phyloP scores from a whole-genome alignment of 495 filamentous ascomycete species.

The Podospora tetraspora region DNA sequence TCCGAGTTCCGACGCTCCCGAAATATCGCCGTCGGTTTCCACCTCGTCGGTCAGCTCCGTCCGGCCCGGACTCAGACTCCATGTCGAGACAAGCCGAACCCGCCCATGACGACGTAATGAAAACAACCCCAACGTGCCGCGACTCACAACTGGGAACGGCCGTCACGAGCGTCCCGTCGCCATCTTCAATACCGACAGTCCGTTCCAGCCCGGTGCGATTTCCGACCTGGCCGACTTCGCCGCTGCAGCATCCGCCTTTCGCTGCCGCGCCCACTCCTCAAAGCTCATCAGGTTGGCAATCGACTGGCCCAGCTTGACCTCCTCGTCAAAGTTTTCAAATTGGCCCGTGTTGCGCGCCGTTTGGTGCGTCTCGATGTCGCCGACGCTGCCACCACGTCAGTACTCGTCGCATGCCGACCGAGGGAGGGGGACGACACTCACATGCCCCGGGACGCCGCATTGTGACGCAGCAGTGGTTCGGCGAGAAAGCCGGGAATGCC shows the following conservation, averaged over 20 bases:
- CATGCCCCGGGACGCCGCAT: conserved; percentile 20
- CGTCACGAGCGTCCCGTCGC: conserved; percentile 17
- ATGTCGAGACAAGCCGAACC: not conserved
- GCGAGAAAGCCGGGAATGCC: conserved; percentile 20
- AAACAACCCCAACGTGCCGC: not conserved
- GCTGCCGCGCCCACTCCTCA: conserved; percentile 21
- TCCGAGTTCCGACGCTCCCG: not conserved
- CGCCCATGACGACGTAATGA: not conserved
- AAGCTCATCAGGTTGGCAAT: conserved; percentile 25
- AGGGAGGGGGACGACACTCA: conserved; percentile 2
- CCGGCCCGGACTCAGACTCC: not conserved
- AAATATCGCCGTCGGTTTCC: not conserved
- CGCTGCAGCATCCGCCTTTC: not conserved
- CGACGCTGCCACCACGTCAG: conserved; percentile 10
- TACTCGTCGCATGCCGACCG: not conserved
- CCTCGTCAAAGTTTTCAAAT: conserved; percentile 18
- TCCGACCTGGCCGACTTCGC: not conserved
- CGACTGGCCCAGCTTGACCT: conserved; percentile 24
- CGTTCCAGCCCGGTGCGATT: conserved; percentile 18
- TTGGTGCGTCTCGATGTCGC: conserved; percentile 24
- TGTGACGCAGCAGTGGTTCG: conserved; percentile 21
- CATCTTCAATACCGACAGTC: conserved; percentile 20
- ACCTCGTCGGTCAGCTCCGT: not conserved
- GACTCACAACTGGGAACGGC: not conserved
- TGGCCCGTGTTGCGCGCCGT: conserved; percentile 16